Base-by-base conservation (phyloP, 768 basidiomycete species). In the Omphalotus guepiniiformis region DNA sequence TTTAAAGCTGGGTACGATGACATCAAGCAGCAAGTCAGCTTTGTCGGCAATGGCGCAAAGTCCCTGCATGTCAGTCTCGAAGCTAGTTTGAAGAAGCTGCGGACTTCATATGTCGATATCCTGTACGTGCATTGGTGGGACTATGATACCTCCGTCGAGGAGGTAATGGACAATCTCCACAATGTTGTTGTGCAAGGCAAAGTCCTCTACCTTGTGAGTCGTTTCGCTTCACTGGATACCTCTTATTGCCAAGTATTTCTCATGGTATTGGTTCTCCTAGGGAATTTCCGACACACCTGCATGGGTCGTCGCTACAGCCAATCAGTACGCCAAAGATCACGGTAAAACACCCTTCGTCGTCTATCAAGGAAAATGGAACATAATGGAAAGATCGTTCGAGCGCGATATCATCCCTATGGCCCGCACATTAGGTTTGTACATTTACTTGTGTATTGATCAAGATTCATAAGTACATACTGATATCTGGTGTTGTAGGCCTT, bases 101-200 rank as follows among this genome's bases (percentile, higher is more conserved):
- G 78, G 36, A 83, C 80, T 0, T 64, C 72, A n/a, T 85, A 76
- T 54, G 71, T 82, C 54, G 79, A 82, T 53, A 69, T 82, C 40
- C 58, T 80, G 25, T 80, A 82, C 50, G 54, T 80, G 4, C 79
- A 81, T 53, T 76, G 68, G 66, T 71, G 72, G 76, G 75, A 76
- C 49, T 74, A 65, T 49, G 59, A 67, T 7, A 73, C 73, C 4
- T 66, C 65, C 9, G 63, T 76, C 26, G 63, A 69, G 39, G 77
- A 79, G 54, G 53, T 76, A 21, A 73, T 76, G 76, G 67, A 68
- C 30, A 58, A 59, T 12, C 58, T 79, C 7, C 70, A 76, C 53
- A 61, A 58, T 13, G 58, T 76, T 22, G 69, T 76, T 42, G 62
- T 61, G 23, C 56, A 60, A 35, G 72, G 73, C 28, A 77, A 75